phyloP scores from a whole-genome alignment of 2,329 filamentous ascomycete genomes.

The Hypomyces rosellus region DNA sequence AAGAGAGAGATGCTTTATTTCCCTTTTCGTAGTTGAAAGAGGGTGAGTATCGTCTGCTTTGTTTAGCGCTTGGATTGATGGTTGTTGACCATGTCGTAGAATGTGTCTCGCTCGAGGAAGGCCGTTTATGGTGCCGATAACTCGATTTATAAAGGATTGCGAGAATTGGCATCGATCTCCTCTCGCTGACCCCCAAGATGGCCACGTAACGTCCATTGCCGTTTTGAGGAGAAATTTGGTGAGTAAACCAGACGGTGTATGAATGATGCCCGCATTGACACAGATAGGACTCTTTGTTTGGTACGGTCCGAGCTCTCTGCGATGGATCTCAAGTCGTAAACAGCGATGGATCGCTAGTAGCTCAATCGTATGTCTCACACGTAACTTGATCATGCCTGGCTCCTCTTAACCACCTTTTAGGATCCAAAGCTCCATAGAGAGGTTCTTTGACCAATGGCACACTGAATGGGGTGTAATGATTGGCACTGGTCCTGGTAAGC shows the following conservation, averaged over 20 bases:
- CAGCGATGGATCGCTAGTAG: slow-evolving; percentile 46
- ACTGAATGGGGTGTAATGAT: slow-evolving; percentile 55
- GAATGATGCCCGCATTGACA: slow-evolving; percentile 4
- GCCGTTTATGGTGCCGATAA: slow-evolving; percentile 61
- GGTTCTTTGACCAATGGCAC: slow-evolving; percentile 61
- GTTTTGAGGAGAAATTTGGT: slow-evolving; percentile 62
- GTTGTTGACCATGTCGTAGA: slow-evolving; percentile 18
- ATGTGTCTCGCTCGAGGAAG: slow-evolving; percentile 65
- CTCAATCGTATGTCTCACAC: slow-evolving; percentile 38
- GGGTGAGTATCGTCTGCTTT: slow-evolving; percentile 36
- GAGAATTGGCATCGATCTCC: slow-evolving; percentile 62
- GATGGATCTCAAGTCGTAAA: slow-evolving; percentile 46
- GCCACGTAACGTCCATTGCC: slow-evolving; percentile 65
- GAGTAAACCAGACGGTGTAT: slow-evolving; percentile 15
- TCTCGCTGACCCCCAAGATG: slow-evolving; percentile 60
- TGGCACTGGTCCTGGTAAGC: slow-evolving; percentile 42
- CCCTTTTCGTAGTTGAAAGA: slow-evolving; percentile 65
- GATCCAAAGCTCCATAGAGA: slow-evolving; percentile 56
- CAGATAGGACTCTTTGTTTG: slow-evolving; percentile 47
- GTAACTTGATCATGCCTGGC: neutral
- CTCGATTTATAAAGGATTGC: slow-evolving; percentile 58
- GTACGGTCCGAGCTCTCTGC: slow-evolving; percentile 52
- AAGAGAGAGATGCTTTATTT: slow-evolving; percentile 64
- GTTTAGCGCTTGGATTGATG: neutral
- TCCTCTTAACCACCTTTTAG: slow-evolving; percentile 17